Evolutionary conservation across 805 yeast genomes (phyloP), one percentile per base, ranked within the genome.

Genomic region (Candida argentea): DNA sequence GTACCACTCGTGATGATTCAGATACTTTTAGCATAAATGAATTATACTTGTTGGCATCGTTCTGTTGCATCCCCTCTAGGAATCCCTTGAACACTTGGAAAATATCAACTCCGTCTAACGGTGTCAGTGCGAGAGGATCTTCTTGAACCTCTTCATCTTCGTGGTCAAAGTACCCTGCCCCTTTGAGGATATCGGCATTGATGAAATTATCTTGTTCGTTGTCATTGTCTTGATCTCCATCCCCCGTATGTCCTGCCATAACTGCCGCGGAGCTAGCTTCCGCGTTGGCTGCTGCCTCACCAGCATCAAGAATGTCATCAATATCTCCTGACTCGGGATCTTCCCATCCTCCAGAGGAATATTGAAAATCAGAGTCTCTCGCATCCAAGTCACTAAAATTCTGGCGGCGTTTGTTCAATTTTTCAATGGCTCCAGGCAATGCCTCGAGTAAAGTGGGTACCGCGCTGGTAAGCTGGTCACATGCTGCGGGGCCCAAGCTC

Each of bases 21-120:
- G 48, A 52, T 27, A 61, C 38, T 22, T 48, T 46, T 5, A 63
- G 62, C 25, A 73, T 57, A 3, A 77, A 40, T 5, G 48, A 48
- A 28, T 66, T 64, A 50, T 77, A 78, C 34, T 64, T 62, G 6
- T 44, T 42, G 0, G 55, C 49, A 35, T 75, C 73, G 5, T 50
- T 43, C 19, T 55, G 61, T 40, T 73, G 76, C 14, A 81, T 44
- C 2, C 48, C 45, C 6, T 57, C 32, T 11, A 82, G 54, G 14
- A 72, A 66, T 10, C 70, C 67, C 32, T 76, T 72, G 52, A 86
- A 75, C 2, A 73, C 68, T 10, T 62, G 61, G 49, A 75, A 84
- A 3, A 82, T 75, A 46, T 89, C 79, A 26, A 87, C 56, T 22
- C 63, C 57, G 46, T 89, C 96, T 27, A 91, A 64, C 2, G 93